These are phyloP conservation scores for Mortierella sp. DNA, from an alignment of 371 early-diverging fungal genomes.

Conservation along the genomic window DNA sequence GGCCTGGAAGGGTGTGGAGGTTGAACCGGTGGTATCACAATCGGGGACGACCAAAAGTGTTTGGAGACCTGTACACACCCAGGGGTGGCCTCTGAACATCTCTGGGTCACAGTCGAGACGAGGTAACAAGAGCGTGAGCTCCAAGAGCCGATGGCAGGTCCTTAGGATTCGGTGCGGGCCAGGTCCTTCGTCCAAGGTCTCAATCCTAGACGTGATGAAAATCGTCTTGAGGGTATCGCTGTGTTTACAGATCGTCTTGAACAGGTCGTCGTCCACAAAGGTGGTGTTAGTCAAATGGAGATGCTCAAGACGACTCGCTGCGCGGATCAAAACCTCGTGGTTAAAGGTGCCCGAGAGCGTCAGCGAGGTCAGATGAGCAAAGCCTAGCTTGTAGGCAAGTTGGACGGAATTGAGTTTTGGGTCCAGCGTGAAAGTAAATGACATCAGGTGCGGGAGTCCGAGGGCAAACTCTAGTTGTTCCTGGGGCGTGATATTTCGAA, in stretches of 20 bases:
- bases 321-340: not conserved
- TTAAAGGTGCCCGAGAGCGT: not conserved
- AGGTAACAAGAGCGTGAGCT: not conserved
- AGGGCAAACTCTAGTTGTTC: not conserved
- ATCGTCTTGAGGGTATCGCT: not conserved
- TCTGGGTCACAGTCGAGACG: slow-evolving; percentile 9
- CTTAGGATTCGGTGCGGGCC: not conserved
- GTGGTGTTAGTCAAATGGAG: not conserved
- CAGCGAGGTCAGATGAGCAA: not conserved
- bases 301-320: not conserved
- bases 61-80: slow-evolving; percentile 17
- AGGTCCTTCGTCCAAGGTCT: too few relatives aligned
- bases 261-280: not conserved
- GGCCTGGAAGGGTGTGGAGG: slow-evolving; percentile 3
- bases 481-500: not conserved
- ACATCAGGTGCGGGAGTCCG: not conserved
- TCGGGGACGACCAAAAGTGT: slow-evolving; percentile 3
- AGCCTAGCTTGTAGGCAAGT: not conserved
- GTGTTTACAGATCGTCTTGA: not conserved
- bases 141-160: slow-evolving; percentile 9
- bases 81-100: slow-evolving; percentile 14
- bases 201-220: not conserved
- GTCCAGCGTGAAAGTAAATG: not conserved
- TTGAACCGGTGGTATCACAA: slow-evolving; percentile 1
- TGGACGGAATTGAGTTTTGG: not conserved